Percentiles rank a stretch among this genome's conserved stretches.
Conservation (phyloP, 345 rosid species). For the Eucalyptus tenuipes region DNA sequence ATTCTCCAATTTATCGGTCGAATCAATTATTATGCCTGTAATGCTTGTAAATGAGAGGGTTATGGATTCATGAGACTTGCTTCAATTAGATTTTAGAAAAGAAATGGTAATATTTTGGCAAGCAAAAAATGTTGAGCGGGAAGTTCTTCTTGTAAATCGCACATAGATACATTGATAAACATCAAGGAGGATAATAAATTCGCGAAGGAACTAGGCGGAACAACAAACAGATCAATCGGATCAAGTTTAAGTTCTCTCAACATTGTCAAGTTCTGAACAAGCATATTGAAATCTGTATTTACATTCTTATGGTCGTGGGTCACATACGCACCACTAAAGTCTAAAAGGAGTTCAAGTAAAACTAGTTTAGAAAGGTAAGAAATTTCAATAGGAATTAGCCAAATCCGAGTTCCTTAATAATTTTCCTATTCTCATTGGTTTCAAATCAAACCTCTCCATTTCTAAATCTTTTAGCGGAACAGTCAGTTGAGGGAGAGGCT, state of each 20-base stretch:
- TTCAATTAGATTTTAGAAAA: not conserved
- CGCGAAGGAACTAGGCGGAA: not conserved
- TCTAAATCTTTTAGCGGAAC: not conserved
- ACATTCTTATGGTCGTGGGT: not conserved
- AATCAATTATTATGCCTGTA: not conserved
- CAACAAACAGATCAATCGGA: not conserved
- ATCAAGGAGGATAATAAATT: not conserved
- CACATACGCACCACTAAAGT: not conserved
- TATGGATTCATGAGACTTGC: not conserved
- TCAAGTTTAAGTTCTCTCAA: not conserved
- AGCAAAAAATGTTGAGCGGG: not conserved
- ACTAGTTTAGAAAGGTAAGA: not conserved
- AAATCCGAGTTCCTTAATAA: not conserved
- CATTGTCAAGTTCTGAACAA: not conserved
- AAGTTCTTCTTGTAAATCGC: not conserved
- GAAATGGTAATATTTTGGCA: not conserved
- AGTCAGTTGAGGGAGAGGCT: not conserved
- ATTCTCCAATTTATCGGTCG: not conserved
- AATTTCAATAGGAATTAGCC: not conserved
- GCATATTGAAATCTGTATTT: not conserved
- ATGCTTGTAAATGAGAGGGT: not conserved
- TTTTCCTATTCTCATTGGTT: not conserved
- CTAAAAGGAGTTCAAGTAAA: not conserved
- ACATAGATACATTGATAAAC: not conserved
- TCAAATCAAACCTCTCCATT: not conserved